Conservation (phyloP, 192 early-diverging fungal species). For the Coemansia sp. region DNA sequence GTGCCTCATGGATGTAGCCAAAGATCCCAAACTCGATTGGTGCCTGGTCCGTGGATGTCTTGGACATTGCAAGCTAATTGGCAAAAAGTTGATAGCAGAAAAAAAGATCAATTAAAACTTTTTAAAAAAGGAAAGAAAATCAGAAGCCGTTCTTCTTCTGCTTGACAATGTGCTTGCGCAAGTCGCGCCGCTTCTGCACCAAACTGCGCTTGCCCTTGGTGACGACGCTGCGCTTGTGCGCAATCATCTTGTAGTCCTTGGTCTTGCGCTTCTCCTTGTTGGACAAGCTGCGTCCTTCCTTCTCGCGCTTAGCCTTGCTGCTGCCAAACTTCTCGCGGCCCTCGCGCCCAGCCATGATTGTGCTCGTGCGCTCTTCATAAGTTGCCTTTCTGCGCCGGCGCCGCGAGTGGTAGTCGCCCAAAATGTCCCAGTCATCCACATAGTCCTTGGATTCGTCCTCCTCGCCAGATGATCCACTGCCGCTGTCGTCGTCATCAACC, state of each 20-base stretch:
- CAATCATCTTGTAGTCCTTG: slow-evolving; percentile 95
- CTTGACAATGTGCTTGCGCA: slow-evolving; percentile 47
- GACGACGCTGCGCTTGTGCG: slow-evolving; percentile 84
- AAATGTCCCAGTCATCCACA: slow-evolving; percentile 48
- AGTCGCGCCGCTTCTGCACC: slow-evolving; percentile 69
- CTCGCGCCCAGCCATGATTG: slow-evolving; percentile 88
- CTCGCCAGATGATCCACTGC: slow-evolving; percentile 16
- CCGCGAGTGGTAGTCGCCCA: slow-evolving; percentile 57
- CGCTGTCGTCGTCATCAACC: slow-evolving; percentile 14
- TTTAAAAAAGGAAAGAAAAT: slow-evolving; percentile 7
- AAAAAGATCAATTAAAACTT: too few species aligned
- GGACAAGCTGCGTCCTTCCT: slow-evolving; percentile 71
- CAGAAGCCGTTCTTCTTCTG: slow-evolving; percentile 53
- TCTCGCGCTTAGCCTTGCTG: slow-evolving; percentile 76
- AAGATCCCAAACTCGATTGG: slow-evolving; percentile 39
- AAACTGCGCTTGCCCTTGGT: slow-evolving; percentile 75
- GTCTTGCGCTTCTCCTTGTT: slow-evolving; percentile 93
- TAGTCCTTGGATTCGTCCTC: slow-evolving; percentile 38
- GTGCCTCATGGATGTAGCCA: slow-evolving; percentile 39
- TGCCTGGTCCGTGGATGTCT: background rate
- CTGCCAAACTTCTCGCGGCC: slow-evolving; percentile 91
- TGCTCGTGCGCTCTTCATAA: slow-evolving; percentile 87
- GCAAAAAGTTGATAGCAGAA: background rate
- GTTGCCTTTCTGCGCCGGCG: slow-evolving; percentile 71
- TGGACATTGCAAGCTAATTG: background rate